Evolutionary conservation across 2,329 filamentous ascomycete species (phyloP).

Genomic region (Dothistroma septosporum): DNA sequence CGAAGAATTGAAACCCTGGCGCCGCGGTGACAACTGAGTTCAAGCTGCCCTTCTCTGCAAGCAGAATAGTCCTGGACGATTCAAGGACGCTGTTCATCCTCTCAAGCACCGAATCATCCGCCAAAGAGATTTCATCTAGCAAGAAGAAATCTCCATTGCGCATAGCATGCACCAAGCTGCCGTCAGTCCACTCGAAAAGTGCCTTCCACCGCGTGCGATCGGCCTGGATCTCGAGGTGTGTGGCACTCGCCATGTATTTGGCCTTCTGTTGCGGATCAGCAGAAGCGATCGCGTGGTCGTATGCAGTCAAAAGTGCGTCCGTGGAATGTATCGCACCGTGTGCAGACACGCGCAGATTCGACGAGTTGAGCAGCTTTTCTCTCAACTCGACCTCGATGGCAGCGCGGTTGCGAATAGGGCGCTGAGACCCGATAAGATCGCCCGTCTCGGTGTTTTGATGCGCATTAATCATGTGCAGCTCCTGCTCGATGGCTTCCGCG

Average conservation of each 20-base stretch:
- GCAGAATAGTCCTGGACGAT: constrained; percentile 74
- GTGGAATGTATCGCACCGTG: constrained; percentile 34
- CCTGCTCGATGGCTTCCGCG: constrained; percentile 70
- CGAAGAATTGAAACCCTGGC: constrained; percentile 87
- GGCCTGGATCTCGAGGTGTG: constrained; percentile 36
- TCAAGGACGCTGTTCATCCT: constrained; percentile 95
- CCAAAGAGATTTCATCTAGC: constrained; percentile 94
- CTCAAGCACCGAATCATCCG: constrained; percentile 95
- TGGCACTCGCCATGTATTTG: constrained; percentile 11
- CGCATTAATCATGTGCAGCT: constrained; percentile 87
- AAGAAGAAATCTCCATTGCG: constrained; percentile 84
- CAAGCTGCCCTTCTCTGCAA: constrained; percentile 88
- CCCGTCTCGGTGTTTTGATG: constrained; percentile 98
- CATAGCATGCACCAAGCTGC: constrained; percentile 91
- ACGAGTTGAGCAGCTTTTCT: constrained; percentile 53
- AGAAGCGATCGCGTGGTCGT: constrained; percentile 47
- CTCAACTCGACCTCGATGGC: constrained; percentile 64
- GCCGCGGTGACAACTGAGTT: constrained; percentile 74
- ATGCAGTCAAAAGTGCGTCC: constrained; percentile 56
- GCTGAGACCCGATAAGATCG: constrained; percentile 91
- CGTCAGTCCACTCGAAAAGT: constrained; percentile 94
- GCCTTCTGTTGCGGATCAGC: constrained; percentile 27
- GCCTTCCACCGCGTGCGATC: constrained; percentile 67
- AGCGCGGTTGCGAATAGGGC: constrained; percentile 81
- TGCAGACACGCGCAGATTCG: constrained; percentile 25